Evolutionary conservation across 345 rosid genomes (phyloP).

Genomic region (Kernera saxatilis): DNA sequence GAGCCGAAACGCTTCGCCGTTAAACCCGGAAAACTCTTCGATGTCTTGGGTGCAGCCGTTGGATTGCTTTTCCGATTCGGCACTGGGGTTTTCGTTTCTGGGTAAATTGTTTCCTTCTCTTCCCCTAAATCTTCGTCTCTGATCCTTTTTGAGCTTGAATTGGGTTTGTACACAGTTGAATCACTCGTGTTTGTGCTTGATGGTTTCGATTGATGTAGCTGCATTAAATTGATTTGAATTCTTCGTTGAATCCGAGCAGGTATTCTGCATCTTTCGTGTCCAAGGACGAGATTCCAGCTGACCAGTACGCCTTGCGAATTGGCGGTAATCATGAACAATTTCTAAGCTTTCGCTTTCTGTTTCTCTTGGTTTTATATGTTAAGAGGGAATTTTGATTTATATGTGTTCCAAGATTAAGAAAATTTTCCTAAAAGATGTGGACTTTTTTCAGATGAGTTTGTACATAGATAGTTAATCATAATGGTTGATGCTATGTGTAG

Average conservation of each 20-base stretch:
- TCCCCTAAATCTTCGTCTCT: neutral
- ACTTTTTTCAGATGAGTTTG: neutral
- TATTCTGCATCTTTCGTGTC: conserved; percentile 75
- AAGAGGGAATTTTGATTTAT: neutral
- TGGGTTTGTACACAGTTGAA: neutral
- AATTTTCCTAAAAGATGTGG: neutral
- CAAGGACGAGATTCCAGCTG: conserved; percentile 60
- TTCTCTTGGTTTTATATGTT: neutral
- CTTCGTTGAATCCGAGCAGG: conserved; percentile 35
- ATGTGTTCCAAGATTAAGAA: neutral
- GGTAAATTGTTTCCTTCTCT: conserved; percentile 33
- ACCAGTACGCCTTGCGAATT: conserved; percentile 61
- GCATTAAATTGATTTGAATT: neutral
- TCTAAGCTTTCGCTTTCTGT: conserved; percentile 8
- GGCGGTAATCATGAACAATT: conserved; percentile 43
- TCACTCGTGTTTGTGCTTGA: neutral
- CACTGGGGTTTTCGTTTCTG: conserved; percentile 73
- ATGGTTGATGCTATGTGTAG: conserved; percentile 32
- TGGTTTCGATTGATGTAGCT: neutral
- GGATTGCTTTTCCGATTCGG: conserved; percentile 68
- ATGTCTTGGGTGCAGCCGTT: conserved; percentile 63
- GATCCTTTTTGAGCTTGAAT: neutral
- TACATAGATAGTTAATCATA: neutral
- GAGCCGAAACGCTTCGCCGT: conserved; percentile 61
- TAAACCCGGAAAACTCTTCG: conserved; percentile 52